Percentiles rank a stretch among this genome's conserved stretches.
Evolutionary conservation across 2,329 filamentous ascomycete species (phyloP).

Genomic region (Boeremia lycopersici): DNA sequence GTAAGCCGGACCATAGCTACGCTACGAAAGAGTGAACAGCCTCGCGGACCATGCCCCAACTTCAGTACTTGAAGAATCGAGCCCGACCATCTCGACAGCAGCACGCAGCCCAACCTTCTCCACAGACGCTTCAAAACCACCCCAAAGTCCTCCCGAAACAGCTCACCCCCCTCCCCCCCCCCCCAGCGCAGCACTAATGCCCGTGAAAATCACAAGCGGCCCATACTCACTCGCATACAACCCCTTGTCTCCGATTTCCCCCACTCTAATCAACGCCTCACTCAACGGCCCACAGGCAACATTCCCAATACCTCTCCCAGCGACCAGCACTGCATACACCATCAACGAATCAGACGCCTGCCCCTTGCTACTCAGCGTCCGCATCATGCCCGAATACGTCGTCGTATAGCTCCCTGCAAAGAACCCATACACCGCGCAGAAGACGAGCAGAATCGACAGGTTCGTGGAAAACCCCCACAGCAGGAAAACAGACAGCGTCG

Average conservation of each 20-base stretch:
- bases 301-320: slow-evolving; percentile 58
- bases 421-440: slow-evolving; percentile 45
- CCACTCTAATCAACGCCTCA: slow-evolving; percentile 48
- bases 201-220: slow-evolving; percentile 50
- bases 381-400: slow-evolving; percentile 37
- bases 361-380: slow-evolving; percentile 22
- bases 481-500: slow-evolving; percentile 51
- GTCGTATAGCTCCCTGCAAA: slow-evolving; percentile 38
- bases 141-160: slow-evolving; percentile 26
- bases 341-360: slow-evolving; percentile 45
- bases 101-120: no score
- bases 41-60: no score
- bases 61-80: no score
- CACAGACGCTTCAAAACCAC: slow-evolving; percentile 11
- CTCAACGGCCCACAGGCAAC: slow-evolving; percentile 58
- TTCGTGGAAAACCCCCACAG: slow-evolving; percentile 55
- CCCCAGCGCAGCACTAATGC: slow-evolving; percentile 46
- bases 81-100: no score
- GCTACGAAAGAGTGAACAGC: no score
- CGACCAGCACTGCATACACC: slow-evolving; percentile 54
- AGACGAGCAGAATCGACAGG: slow-evolving; percentile 41
- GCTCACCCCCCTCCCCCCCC: slow-evolving; percentile 35
- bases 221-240: slow-evolving; percentile 53
- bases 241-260: slow-evolving; percentile 21
- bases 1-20: no score